Percentiles rank a stretch among this genome's conserved stretches.
phyloP scores from a whole-genome alignment of 257 asterid species.

The Ballota nigra region DNA sequence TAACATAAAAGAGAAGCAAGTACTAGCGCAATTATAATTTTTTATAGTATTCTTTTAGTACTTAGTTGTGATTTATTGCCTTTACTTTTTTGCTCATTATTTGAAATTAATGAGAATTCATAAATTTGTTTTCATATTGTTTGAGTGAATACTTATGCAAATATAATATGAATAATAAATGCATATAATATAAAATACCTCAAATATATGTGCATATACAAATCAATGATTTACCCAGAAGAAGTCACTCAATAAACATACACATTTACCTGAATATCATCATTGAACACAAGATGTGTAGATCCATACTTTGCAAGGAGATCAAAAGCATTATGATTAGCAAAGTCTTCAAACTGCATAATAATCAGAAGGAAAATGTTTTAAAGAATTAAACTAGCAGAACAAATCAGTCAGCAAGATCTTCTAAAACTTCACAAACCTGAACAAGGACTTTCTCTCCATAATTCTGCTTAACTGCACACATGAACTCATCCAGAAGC shows the following conservation, averaged over 20 bases:
- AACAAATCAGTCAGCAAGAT: not conserved
- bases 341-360: slow-evolving; percentile 82
- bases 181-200: not conserved
- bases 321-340: slow-evolving; percentile 85
- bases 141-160: not conserved
- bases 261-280: slow-evolving; percentile 65
- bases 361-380: slow-evolving; percentile 3
- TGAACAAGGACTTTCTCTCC: slow-evolving; percentile 88
- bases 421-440: slow-evolving; percentile 35
- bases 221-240: not conserved
- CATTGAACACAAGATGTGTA: slow-evolving; percentile 81
- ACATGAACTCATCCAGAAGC: slow-evolving; percentile 76
- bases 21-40: not conserved
- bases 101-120: not conserved
- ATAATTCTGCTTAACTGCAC: slow-evolving; percentile 75
- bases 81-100: not conserved
- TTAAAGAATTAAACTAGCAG: not conserved
- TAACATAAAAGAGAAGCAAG: not conserved
- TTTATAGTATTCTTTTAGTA: not conserved
- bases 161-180: not conserved
- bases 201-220: not conserved
- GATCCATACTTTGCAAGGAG: slow-evolving; percentile 68
- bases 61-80: not conserved
- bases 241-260: not conserved
- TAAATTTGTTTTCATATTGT: not conserved